Evolutionary conservation across 1,139 yeast genomes (phyloP).

Genomic region (Pichia norvegensis): DNA sequence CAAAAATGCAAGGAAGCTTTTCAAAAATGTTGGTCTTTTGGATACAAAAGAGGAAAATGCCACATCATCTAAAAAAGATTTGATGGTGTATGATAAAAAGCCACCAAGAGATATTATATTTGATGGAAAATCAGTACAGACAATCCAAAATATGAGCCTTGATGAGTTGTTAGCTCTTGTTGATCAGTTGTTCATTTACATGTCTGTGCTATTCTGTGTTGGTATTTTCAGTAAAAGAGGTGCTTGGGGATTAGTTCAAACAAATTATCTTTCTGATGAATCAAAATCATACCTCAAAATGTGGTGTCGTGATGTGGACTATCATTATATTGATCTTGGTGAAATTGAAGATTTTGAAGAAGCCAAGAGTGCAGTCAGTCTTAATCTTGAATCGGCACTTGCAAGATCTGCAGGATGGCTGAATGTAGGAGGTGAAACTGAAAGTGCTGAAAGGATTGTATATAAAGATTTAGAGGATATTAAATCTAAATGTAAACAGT

Average conservation of each 20-base stretch:
- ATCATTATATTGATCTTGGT: slow-evolving; percentile 2
- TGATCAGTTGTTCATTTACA: slow-evolving; percentile 19
- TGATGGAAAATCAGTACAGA: slow-evolving; percentile 2
- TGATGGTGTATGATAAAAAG: slow-evolving; percentile 4
- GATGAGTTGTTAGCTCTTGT: slow-evolving; percentile 8
- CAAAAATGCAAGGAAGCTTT: slow-evolving; percentile 1
- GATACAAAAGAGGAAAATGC: not conserved
- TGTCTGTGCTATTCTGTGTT: slow-evolving; percentile 19
- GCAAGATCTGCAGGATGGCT: slow-evolving; percentile 8
- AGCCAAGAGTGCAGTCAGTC: slow-evolving; percentile 1
- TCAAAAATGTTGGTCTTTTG: not conserved
- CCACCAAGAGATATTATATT: slow-evolving; percentile 1
- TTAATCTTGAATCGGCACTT: slow-evolving; percentile 2
- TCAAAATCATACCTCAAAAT: slow-evolving; percentile 14
- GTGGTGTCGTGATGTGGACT: slow-evolving; percentile 10
- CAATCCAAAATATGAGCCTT: slow-evolving; percentile 1
- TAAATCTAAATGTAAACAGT: not conserved
- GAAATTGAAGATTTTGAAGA: slow-evolving; percentile 1
- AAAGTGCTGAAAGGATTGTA: not conserved
- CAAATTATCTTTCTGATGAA: slow-evolving; percentile 17
- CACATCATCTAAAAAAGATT: not conserved
- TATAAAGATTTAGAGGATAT: slow-evolving; percentile 3
- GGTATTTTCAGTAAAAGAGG: slow-evolving; percentile 22
- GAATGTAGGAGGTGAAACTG: slow-evolving; percentile 4
- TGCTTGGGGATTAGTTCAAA: slow-evolving; percentile 24